Percentiles rank a stretch among this genome's conserved stretches.
Evolutionary conservation across 2,329 filamentous ascomycete species (phyloP).

Genomic region (Emergomyces orientalis): DNA sequence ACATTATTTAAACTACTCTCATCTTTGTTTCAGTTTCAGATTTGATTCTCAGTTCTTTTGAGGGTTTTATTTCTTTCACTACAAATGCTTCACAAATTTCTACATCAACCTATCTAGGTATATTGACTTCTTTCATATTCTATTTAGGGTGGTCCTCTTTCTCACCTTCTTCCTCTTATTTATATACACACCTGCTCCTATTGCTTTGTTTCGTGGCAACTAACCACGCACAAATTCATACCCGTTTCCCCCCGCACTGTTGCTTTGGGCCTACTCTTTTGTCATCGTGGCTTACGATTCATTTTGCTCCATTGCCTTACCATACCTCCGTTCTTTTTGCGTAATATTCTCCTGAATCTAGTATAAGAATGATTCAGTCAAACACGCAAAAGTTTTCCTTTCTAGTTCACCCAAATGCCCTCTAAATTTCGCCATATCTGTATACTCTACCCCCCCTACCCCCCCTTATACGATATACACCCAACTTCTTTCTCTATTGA

Average conservation of each 20-base stretch:
- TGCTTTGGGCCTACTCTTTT: neutral
- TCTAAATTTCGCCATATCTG: neutral
- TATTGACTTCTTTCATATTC: neutral
- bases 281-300: neutral
- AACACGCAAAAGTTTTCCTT: neutral
- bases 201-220: neutral
- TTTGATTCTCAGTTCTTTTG: neutral
- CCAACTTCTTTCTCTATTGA: neutral
- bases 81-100: neutral
- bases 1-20: neutral
- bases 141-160: neutral
- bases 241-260: neutral
- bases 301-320: neutral
- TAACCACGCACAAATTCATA: neutral
- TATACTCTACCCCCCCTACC: neutral
- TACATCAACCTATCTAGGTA: neutral
- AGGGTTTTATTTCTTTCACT: neutral
- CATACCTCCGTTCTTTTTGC: neutral
- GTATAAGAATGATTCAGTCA: neutral
- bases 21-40: neutral
- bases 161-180: neutral
- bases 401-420: neutral
- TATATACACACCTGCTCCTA: neutral
- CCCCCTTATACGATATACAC: neutral
- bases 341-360: neutral